Percentiles rank a stretch among this genome's conserved stretches.
phyloP scores from a whole-genome alignment of 148 eudicot genomes.

The Chenopodium album region DNA sequence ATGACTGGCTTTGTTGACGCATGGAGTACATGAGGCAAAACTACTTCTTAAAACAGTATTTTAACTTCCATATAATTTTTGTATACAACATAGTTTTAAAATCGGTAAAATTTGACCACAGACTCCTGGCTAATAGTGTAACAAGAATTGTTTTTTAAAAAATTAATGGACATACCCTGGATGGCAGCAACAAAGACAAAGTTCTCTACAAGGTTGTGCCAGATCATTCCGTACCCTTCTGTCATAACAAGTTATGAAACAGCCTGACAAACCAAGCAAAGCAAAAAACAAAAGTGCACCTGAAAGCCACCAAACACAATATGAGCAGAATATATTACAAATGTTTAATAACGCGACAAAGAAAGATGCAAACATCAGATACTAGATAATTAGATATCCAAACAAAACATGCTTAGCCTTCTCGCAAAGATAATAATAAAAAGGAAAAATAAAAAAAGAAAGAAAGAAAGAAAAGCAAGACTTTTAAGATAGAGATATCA shows the following conservation, averaged over 20 bases:
- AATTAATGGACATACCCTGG: conserved; percentile 55
- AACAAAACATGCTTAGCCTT: background rate
- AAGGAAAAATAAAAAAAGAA: background rate
- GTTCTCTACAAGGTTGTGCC: conserved; percentile 94
- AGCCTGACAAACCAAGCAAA: conserved; percentile 85
- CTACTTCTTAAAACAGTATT: background rate
- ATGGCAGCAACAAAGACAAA: conserved; percentile 95
- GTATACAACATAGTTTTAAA: background rate
- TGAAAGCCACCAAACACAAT: conserved; percentile 32
- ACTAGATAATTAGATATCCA: background rate
- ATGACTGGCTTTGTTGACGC: background rate
- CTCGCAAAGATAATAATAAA: background rate
- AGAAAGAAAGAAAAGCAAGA: too few relatives aligned
- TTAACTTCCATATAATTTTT: background rate
- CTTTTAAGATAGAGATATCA: background rate
- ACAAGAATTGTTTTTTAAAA: background rate
- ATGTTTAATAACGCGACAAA: background rate
- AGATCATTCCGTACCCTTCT: conserved; percentile 86
- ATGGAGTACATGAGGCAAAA: background rate
- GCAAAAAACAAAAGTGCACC: conserved; percentile 91
- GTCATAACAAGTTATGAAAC: conserved; percentile 92
- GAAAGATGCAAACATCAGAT: background rate
- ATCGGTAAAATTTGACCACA: background rate
- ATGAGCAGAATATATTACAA: background rate
- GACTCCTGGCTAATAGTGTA: background rate